Base-by-base conservation (phyloP, 257 asterid genomes). In the Nicotiana obtusifolia region DNA sequence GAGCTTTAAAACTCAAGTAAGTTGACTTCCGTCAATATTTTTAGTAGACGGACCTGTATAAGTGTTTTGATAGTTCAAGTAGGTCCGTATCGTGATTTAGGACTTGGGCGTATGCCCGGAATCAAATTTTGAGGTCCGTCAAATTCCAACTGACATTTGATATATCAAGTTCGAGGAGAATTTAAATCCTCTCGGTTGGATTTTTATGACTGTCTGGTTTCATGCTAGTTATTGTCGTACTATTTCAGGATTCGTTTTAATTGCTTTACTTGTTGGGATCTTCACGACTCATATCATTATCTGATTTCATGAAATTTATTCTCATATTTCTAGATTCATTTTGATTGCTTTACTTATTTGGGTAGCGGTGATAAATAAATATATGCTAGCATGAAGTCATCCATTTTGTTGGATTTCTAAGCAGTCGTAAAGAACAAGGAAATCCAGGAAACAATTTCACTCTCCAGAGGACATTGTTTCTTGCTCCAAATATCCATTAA, bases 401-500 rank as follows among this genome's bases (percentile, higher is more conserved):
- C 24, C 24, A 26, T 80, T 80, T 78, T 83, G 83, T 76, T 59
- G 65, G 68, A 75, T 79, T 10, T 82, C 49, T 22, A 75, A 75
- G 60, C 60, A 71, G 11, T 54, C 22, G n/a, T 49, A 68, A 81
- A 65, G 24, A 66, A 53, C 61, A 65, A 66, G 53, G 62, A 17
- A 56, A 69, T 28, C 64, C 56, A 53, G 62, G 33, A 44, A 73
- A 22, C 22, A 44, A 6, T 47, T 44, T 14, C 1, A 47, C 7
- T 16, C 7, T 59, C 35, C 69, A 31, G 33, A 78, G 54, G 57
- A 64, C 56, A 78, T 56, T 78, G 69, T 60, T 78, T 78, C 16
- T 16, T 78, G n/a, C 81, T 59, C 67, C 52, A 64, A 22, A 16
- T 24, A 53, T 44, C 65, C 44, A 14, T 73, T 64, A 20, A 16